Percentiles rank a stretch among this genome's conserved stretches.
Conservation (phyloP, 768 basidiomycete genomes). For the Tylopilus felleus region DNA sequence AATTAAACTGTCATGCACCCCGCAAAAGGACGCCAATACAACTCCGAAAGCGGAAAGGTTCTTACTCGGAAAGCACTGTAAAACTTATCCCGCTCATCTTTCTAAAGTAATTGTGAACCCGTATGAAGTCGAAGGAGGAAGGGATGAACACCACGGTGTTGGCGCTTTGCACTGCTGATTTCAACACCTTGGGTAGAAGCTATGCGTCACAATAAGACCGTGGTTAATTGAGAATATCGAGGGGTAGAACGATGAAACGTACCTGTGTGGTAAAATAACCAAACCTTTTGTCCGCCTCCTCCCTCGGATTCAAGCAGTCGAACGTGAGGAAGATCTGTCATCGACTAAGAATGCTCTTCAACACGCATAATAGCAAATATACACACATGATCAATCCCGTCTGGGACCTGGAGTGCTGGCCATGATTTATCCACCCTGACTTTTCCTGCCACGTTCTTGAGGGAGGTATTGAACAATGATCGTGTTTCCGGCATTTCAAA, state of each 20-base stretch:
- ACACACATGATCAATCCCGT: slow-evolving; percentile 77
- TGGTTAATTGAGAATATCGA: not conserved
- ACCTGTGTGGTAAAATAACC: slow-evolving; percentile 85
- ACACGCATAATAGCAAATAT: not conserved
- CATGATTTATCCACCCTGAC: slow-evolving; percentile 66
- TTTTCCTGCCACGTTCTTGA: slow-evolving; percentile 87
- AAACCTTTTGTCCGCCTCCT: slow-evolving; percentile 86
- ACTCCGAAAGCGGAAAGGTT: not conserved
- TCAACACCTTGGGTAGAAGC: slow-evolving; percentile 78
- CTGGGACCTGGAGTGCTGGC: slow-evolving; percentile 73
- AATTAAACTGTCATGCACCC: not conserved
- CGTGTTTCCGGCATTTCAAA: slow-evolving; percentile 90
- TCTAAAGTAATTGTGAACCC: slow-evolving; percentile 82
- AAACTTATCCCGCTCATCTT: slow-evolving; percentile 70
- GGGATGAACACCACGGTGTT: slow-evolving; percentile 90
- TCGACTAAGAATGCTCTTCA: not conserved
- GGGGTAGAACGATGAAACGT: slow-evolving; percentile 4
- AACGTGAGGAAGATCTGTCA: slow-evolving; percentile 69
- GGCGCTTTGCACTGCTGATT: slow-evolving; percentile 89
- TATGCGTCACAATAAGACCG: slow-evolving; percentile 26
- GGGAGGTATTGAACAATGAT: slow-evolving; percentile 65
- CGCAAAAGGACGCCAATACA: not conserved
- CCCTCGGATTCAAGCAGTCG: slow-evolving; percentile 63
- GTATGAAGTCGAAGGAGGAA: slow-evolving; percentile 94
- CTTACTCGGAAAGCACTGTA: slow-evolving; percentile 87